phyloP scores from a whole-genome alignment of 108 stramenopile genomes.

The Discostella stelligeroides region DNA sequence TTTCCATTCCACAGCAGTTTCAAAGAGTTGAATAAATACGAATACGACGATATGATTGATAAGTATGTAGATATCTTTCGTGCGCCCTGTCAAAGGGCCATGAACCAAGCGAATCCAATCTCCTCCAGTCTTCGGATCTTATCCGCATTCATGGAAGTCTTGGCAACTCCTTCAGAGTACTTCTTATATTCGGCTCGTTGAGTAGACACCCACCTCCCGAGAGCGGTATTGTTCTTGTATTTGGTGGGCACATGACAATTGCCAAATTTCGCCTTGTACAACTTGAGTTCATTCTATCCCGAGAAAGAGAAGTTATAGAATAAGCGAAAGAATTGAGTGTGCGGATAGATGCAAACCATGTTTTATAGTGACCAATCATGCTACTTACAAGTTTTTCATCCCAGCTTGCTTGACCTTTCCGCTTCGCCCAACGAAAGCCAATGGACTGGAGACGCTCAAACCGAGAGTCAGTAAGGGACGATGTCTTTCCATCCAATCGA shows the following conservation, averaged over 20 bases:
- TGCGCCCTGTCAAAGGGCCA: slow-evolving; percentile 19
- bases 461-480: slow-evolving; percentile 37
- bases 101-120: slow-evolving; percentile 76
- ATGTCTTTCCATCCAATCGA: slow-evolving; percentile 44
- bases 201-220: slow-evolving; percentile 57
- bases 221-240: slow-evolving; percentile 45
- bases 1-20: not conserved
- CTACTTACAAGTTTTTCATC: slow-evolving; percentile 51
- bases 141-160: slow-evolving; percentile 49
- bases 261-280: slow-evolving; percentile 32
- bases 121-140: slow-evolving; percentile 61
- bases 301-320: not conserved
- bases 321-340: not conserved
- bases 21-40: not conserved
- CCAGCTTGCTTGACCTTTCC: slow-evolving; percentile 55
- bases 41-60: not conserved
- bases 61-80: not conserved
- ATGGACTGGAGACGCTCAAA: slow-evolving; percentile 30
- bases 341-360: not conserved
- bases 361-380: not conserved
- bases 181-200: slow-evolving; percentile 54
- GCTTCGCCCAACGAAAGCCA: slow-evolving; percentile 54
- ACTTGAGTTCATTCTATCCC: slow-evolving; percentile 26
- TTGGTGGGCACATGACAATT: slow-evolving; percentile 50
- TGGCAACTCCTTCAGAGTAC: slow-evolving; percentile 34